Base-by-base conservation (phyloP, 2,329 filamentous ascomycete species). In the Didymella exigua region DNA sequence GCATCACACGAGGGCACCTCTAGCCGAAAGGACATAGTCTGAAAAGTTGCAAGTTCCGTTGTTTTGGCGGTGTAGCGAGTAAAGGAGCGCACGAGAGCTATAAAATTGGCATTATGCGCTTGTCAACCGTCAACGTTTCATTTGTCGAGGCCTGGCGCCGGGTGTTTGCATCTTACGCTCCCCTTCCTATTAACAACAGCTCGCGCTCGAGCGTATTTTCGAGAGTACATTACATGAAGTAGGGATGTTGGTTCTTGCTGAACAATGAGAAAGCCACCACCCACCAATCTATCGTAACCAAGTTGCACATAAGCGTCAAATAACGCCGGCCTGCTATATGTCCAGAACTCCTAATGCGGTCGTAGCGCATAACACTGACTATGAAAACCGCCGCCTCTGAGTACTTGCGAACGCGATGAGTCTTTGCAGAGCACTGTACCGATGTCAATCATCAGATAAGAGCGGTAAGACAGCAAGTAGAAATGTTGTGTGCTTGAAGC, bases 171-270 rank as follows among this genome's bases (percentile, higher is more conserved):
- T 34, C 36, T 23, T 42, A 37, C 24, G 21, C 30, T 19, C 24
- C n/a, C 41, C 41, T 31, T 42, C 18, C 8, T 55, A 55, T 50
- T 43, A 47, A 50, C 52, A 55, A 42, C 13, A 41, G 52, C 34
- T 49, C 47, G 36, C 30, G 31, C 42, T 42, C 19, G 46, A 55
- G 46, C 52, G 21, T 8, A 29, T 41, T 34, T 30, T 26, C 41
- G 58, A 58, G 56, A 58, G 45, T 58, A 60, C 60, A 58, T 46
- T 60, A 62, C 60, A 60, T 49, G 57, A 58, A 56, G 45, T 44
- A 48, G 34, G 21, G 26, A 51, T 48, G 23, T 23, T 36, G 23
- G 23, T 27, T 42, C 31, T 41, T 42, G 41, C 27, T 42, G 34
- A 49, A 47, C 24, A 47, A 31, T 36, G 9, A 29, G 34, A 50